Conservation (phyloP, 805 yeast species). For the Candida caryicola region DNA sequence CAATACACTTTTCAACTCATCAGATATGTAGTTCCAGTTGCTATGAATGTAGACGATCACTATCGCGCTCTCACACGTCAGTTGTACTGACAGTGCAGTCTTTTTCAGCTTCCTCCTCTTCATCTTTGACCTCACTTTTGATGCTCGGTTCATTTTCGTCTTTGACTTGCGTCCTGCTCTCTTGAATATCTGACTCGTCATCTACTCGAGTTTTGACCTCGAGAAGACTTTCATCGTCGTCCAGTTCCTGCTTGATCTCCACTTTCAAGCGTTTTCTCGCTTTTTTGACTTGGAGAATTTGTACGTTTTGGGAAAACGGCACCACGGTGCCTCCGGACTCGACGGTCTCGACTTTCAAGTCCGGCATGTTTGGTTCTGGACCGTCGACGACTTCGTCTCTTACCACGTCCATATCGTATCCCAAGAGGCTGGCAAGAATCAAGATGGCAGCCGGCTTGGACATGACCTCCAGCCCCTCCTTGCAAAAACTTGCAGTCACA, state of each 20-base stretch:
- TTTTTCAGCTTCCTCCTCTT: background rate
- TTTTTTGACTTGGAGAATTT: conserved; percentile 24
- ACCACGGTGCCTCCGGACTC: conserved; percentile 53
- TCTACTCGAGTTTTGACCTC: no score
- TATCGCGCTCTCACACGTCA: no score
- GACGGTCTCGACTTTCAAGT: conserved; percentile 64
- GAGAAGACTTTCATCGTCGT: no score
- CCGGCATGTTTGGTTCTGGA: conserved; percentile 76
- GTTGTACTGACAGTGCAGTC: background rate
- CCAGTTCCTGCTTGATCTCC: conserved; percentile 1
- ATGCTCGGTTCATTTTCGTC: no score
- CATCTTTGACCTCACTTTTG: no score
- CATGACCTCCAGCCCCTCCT: conserved; percentile 75
- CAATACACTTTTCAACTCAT: background rate
- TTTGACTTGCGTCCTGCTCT: no score
- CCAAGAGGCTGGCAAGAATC: conserved; percentile 60
- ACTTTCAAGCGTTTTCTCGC: conserved; percentile 6
- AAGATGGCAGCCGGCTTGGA: conserved; percentile 84
- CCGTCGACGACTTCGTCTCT: conserved; percentile 55
- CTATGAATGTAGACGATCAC: no score
- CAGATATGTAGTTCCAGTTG: no score
- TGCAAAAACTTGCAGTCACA: conserved; percentile 78
- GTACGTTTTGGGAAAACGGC: conserved; percentile 58
- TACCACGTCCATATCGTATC: conserved; percentile 45
- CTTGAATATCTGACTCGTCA: no score